Evolutionary conservation across 208 protist species (phyloP).

Genomic region (Wallacemonas sp.): DNA sequence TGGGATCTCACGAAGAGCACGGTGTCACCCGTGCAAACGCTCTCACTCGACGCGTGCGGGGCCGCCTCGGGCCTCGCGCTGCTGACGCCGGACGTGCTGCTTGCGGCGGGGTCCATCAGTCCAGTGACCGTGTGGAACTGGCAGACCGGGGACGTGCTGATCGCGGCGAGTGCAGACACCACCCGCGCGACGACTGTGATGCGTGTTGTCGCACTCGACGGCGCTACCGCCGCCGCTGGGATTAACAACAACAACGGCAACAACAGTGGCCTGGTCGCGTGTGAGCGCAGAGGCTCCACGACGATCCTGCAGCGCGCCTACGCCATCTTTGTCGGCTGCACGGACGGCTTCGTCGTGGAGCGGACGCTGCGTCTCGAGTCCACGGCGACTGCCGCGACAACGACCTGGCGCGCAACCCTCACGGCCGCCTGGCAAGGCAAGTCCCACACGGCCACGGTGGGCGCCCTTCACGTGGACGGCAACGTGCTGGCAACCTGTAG

Average conservation of each 20-base stretch:
- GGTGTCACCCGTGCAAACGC: constrained; percentile 16
- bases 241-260: neutral
- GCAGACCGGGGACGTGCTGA: constrained; percentile 6
- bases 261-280: no score
- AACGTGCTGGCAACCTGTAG: constrained; percentile 63
- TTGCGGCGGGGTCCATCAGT: constrained; percentile 9
- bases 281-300: neutral
- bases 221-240: neutral
- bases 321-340: constrained; percentile 49
- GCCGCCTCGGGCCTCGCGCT: constrained; percentile 20
- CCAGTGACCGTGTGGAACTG: constrained; percentile 18
- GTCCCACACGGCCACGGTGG: constrained; percentile 49
- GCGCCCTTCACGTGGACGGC: constrained; percentile 55
- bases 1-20: constrained; percentile 58
- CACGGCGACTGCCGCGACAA: neutral
- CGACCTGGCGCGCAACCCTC: constrained; percentile 9
- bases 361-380: constrained; percentile 30
- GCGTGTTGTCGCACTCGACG: neutral
- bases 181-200: constrained; percentile 19
- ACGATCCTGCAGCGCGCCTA: neutral
- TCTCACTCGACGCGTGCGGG: constrained; percentile 29
- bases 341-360: constrained; percentile 58
- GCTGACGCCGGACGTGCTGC: constrained; percentile 16
- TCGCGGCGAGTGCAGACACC: neutral
- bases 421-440: constrained; percentile 57